Base-by-base conservation (phyloP, 257 asterid species). In the Scutellaria baicalensis region DNA sequence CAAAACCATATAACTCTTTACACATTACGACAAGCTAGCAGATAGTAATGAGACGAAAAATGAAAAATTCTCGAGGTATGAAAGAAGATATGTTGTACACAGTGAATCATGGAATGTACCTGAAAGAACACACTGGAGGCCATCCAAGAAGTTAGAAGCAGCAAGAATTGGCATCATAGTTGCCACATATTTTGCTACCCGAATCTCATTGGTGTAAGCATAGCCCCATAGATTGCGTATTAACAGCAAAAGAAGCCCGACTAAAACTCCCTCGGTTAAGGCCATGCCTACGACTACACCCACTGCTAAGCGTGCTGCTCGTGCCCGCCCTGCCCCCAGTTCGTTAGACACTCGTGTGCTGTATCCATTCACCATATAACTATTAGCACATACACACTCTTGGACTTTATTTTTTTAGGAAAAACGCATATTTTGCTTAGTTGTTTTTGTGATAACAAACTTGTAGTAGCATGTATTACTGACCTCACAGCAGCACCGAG, bases 311-410 rank as follows among this genome's bases (percentile, higher is more conserved):
- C 82, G 82, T 20, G 96, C 96, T 50, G 82, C 83, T 61, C 64
- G 73, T 4, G 97, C 86, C 51, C 71, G 81, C 36, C 88, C 96
- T 1, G 89, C 96, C 11, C 96, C 97, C 61, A 91, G 78, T 70
- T 91, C 95, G 61, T 91, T 91, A 12, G 96, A 87, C 40, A 91
- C 95, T 16, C 97, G 87, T 21, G 96, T 89, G 83, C 97, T 91
- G 65, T 82, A 67, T 33, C 39, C 3, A 64, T 27, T 17, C 5
- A 27, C 33, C 33, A 27, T 27, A 27, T 27, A 1, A 23, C 3
- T 23, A 23, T 3, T 27, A n/a, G n/a, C n/a, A n/a, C n/a, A n/a
- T n/a, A n/a, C n/a, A n/a, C n/a, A n/a, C n/a, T n/a, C n/a, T n/a
- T n/a, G n/a, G n/a, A n/a, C n/a, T 27, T 27, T 27, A 2, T 27